Evolutionary conservation across 208 protist genomes (phyloP).

Genomic region (Wallacemonas sp.): DNA sequence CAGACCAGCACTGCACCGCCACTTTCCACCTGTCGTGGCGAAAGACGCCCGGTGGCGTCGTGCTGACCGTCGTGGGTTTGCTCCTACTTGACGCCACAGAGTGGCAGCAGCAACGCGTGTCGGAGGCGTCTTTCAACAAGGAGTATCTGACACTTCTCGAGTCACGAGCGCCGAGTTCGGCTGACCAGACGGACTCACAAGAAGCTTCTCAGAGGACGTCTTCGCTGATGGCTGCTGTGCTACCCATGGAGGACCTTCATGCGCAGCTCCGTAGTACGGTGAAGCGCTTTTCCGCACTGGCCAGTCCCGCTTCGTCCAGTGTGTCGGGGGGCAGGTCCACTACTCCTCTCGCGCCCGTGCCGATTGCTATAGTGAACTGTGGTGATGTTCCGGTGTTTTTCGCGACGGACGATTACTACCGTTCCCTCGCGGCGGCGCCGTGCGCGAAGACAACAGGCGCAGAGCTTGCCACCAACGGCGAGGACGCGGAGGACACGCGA

Average conservation of each 20-base stretch:
- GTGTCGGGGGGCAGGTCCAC: neutral
- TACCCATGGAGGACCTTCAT: constrained; percentile 5
- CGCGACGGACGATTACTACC: constrained; percentile 16
- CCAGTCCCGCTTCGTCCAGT: neutral
- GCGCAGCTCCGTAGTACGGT: neutral
- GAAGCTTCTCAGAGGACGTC: neutral
- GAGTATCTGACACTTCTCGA: constrained; percentile 10
- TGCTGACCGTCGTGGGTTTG: constrained; percentile 32
- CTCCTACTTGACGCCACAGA: constrained; percentile 29
- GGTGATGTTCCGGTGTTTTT: constrained; percentile 43
- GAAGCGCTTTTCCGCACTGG: neutral
- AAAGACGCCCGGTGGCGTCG: constrained; percentile 20
- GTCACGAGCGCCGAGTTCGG: neutral
- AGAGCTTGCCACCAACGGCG: neutral
- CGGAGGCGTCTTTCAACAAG: constrained; percentile 29
- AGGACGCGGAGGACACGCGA: neutral
- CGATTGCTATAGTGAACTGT: constrained; percentile 24
- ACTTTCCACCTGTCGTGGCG: constrained; percentile 28
- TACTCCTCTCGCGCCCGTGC: neutral
- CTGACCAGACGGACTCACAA: neutral
- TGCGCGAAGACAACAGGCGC: neutral
- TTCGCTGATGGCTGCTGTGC: neutral
- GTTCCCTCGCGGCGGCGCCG: neutral
- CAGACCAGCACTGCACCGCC: constrained; percentile 33
- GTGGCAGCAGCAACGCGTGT: constrained; percentile 47